Evolutionary conservation across 1,284 basidiomycete species (phyloP).

Genomic region (Leccinum pachyderme): DNA sequence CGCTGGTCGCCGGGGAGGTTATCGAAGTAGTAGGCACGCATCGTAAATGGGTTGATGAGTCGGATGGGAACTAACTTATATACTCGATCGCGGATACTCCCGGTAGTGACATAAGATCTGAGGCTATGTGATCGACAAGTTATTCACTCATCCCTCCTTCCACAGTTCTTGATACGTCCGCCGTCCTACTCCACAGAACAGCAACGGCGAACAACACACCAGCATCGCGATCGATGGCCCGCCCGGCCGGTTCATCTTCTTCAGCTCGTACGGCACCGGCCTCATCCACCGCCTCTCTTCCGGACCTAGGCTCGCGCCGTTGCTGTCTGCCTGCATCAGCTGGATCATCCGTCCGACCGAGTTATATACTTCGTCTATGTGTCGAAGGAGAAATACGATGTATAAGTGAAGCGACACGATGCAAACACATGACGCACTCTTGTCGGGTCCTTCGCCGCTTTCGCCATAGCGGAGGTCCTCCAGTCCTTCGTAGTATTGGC

Average conservation of each 20-base stretch:
- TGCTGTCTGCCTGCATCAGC: constrained; percentile 14
- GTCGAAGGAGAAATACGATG: not conserved
- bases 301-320: constrained; percentile 11
- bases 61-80: not conserved
- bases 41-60: constrained; percentile 25
- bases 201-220: constrained; percentile 36
- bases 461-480: constrained; percentile 15
- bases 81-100: too few species aligned
- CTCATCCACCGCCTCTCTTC: constrained; percentile 7
- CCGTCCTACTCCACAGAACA: constrained; percentile 39
- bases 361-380: constrained; percentile 26
- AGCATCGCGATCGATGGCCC: constrained; percentile 12
- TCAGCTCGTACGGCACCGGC: constrained; percentile 6
- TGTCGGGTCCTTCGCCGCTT: not conserved
- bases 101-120: too few species aligned
- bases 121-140: too few species aligned
- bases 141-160: too few species aligned
- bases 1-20: constrained; percentile 75
- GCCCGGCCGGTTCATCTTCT: constrained; percentile 6
- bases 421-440: not conserved
- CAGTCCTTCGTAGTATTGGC: constrained; percentile 21
- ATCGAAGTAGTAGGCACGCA: constrained; percentile 84
- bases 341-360: constrained; percentile 26
- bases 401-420: not conserved
- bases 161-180: not conserved